Percentiles rank a stretch among this genome's conserved stretches.
These are phyloP conservation scores for Zostera marina DNA, from an alignment of 116 monocot genomes.

Conservation along the genomic window DNA sequence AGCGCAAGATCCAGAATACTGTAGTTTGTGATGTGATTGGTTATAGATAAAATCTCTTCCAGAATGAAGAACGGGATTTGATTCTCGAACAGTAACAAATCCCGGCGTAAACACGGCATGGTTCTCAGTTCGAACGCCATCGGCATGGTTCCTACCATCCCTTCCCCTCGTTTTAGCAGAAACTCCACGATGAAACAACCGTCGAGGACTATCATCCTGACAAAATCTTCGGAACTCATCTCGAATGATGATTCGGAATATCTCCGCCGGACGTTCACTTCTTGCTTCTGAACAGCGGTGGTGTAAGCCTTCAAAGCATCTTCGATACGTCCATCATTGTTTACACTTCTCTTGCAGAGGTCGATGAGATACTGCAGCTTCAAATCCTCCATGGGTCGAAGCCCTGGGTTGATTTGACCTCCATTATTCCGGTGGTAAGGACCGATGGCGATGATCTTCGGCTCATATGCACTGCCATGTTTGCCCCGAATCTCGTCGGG, in stretches of 20 bases:
- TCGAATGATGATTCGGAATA: neutral
- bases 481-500: no score
- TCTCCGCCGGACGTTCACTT: neutral
- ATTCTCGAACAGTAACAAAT: conserved; percentile 2
- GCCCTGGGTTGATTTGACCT: no score
- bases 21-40: neutral
- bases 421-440: neutral
- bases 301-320: neutral
- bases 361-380: neutral
- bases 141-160: neutral
- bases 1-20: neutral
- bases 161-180: neutral
- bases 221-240: neutral
- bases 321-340: no score
- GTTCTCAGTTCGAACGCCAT: no score
- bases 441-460: neutral
- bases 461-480: neutral
- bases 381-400: neutral
- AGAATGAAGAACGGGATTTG: conserved; percentile 3
- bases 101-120: neutral
- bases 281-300: neutral
- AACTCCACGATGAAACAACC: conserved; percentile 1
- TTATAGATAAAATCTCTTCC: neutral
- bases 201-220: neutral
- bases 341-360: neutral